phyloP scores from a whole-genome alignment of 345 rosid species.

The Citrus hindsii region DNA sequence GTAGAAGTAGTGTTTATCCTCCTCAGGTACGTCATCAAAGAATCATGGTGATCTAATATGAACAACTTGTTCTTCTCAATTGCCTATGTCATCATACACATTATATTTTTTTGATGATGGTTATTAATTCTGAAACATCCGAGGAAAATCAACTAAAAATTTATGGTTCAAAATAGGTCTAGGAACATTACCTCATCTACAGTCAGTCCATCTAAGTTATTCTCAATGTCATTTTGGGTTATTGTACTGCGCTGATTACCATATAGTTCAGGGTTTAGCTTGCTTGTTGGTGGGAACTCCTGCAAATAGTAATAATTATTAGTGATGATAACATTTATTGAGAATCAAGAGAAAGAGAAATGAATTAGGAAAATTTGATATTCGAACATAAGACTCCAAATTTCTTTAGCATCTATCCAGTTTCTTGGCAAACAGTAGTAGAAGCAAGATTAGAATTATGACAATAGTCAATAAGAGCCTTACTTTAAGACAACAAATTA shows the following conservation, averaged over 20 bases:
- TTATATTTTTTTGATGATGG: background rate
- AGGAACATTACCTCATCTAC: conserved; percentile 44
- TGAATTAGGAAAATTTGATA: background rate
- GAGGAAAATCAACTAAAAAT: background rate
- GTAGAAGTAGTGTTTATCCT: conserved; percentile 58
- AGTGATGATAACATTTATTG: background rate
- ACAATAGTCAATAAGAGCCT: background rate
- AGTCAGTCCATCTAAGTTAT: conserved; percentile 46
- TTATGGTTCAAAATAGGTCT: background rate
- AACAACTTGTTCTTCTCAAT: conserved; percentile 52
- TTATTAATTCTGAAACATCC: background rate
- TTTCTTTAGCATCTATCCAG: background rate
- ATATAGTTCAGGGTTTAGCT: conserved; percentile 44
- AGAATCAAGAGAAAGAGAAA: background rate
- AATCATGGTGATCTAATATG: conserved; percentile 80
- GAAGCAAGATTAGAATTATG: background rate
- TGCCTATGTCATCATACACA: conserved; percentile 40
- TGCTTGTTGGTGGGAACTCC: conserved; percentile 78
- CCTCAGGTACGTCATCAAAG: conserved; percentile 70
- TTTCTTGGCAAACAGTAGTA: background rate
- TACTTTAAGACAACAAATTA: conserved; percentile 59
- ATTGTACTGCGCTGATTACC: conserved; percentile 58
- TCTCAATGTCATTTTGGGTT: conserved; percentile 46
- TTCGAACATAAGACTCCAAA: background rate
- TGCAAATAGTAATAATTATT: conserved; percentile 20